These are phyloP conservation scores for Ziziphus jujuba DNA, from an alignment of 306 rosid species.

Conservation along the genomic window DNA sequence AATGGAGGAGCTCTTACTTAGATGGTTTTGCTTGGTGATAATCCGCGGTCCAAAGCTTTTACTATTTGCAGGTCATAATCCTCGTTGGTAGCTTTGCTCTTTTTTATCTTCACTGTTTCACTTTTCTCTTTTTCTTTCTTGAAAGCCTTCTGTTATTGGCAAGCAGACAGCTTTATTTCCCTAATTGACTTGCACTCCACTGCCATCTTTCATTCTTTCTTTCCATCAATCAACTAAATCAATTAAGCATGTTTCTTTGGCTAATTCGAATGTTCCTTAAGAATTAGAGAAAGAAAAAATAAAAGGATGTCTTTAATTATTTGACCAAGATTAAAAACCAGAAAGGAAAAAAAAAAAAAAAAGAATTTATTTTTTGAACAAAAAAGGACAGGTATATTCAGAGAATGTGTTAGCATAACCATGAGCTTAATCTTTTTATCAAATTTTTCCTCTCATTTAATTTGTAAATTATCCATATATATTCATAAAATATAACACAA, in stretches of 20 bases:
- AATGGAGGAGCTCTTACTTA: slow-evolving; percentile 32
- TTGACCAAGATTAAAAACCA: too few relatives aligned
- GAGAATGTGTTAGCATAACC: too few relatives aligned
- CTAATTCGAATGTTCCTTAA: neutral
- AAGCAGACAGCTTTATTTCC: neutral
- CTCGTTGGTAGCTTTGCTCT: slow-evolving; percentile 1
- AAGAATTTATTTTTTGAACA: too few relatives aligned
- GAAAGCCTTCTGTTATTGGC: neutral
- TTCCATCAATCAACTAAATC: neutral
- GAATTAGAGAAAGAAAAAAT: too few relatives aligned
- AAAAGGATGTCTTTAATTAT: too few relatives aligned
- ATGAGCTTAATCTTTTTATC: too few relatives aligned
- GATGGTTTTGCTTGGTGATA: slow-evolving; percentile 28
- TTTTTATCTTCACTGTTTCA: neutral
- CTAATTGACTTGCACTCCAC: neutral
- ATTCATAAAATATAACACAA: too few relatives aligned
- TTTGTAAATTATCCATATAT: too few relatives aligned
- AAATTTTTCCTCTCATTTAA: too few relatives aligned
- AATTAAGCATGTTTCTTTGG: neutral
- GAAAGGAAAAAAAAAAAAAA: too few relatives aligned
- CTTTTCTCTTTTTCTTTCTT: slow-evolving; percentile 2
- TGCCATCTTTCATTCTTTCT: neutral
- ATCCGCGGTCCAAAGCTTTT: neutral
- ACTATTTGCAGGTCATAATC: slow-evolving; percentile 21
- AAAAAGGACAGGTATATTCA: too few relatives aligned